Base-by-base conservation (phyloP, 257 asterid species). In the Agastache rugosa region DNA sequence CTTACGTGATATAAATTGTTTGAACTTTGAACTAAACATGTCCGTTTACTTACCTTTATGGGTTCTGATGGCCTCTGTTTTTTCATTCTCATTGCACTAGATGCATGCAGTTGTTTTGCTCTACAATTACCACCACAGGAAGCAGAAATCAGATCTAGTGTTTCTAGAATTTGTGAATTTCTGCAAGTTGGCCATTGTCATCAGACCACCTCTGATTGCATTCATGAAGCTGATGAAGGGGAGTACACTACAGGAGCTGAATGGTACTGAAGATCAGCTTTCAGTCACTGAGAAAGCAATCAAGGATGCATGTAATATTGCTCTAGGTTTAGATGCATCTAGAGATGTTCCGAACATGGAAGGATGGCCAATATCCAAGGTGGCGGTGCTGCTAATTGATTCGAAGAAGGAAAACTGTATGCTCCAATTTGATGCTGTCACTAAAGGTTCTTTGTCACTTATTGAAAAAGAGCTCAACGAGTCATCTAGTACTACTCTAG, bases 51-150 rank as follows among this genome's bases (percentile, higher is more conserved):
- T 55, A 8, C 17, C 10, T 31, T 34, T 22, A 23, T 19, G 15
- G 67, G 15, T 20, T 45, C 56, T 81, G 39, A 55, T 69, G 34
- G 11, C 11, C 59, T 75, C 45, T 42, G 6, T 22, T 42, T 39
- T 23, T 67, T 35, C 20, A 35, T 31, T 76, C 62, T 39, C 68
- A 8, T 78, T 75, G 41, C 67, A 15, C 35, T 78, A 92, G 97
- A 84, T 92, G 88, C 96, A 85, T 69, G 90, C 92, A 10, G 93
- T 88, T 71, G 96, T 87, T 81, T 74, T 92, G 75, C 92, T 92
- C 17, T 92, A 90, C 92, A 92, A 92, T 81, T 92, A 90, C 82
- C 80, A 90, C 78, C 93, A 90, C 70, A 79, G 93, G 82, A 85
- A 81, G 79, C 89, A 84, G 22, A 77, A 82, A 31, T 78, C 85